Base-by-base conservation (phyloP, 805 yeast species). In the Candida khao-thaluensis region DNA sequence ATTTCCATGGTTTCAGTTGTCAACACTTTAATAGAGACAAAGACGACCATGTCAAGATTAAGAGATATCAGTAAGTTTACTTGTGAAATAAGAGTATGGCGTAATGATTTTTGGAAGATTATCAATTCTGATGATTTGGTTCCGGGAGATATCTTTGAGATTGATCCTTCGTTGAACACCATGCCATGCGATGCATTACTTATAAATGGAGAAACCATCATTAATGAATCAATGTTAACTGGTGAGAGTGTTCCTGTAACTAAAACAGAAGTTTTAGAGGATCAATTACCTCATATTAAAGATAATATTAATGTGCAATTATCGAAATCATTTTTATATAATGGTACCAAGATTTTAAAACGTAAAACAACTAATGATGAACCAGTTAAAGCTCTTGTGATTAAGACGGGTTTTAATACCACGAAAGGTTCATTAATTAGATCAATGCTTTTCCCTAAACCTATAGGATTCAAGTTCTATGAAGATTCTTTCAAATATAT, bases 201-300 rank as follows among this genome's bases (percentile, higher is more conserved):
- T 35, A 64, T 91, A 14, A 78, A 89, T 23, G 99, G 99, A 37
- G 98, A 90, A 56, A 86, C 95, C 57, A 89, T 93, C 39, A 85
- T 93, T n/a, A 93, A 93, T 59, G 99, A 93, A 57, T 85, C 97
- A 5, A 93, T 93, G 96, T 72, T 93, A 15, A 93, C 99, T 0
- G 99, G 99, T 27, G 99, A 93, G 59, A 88, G 96, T 37, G 97
- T 93, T 1, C 99, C 99, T 0, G 96, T 93, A 2, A 78, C 96
- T 0, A 93, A 93, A 58, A 45, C 70, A 8, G 74, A 85, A 2
- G 87, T 93, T 1, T 64, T 72, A 1, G 71, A 74, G 11, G 89
- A 81, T 7, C 71, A 81, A 0, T 74, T 88, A 27, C 62, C 62
- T n/a, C 66, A 68, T 15, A 59, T 86, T 35, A 67, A 78, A 2